Conservation (phyloP, 768 basidiomycete genomes). For the Suillus lakei region DNA sequence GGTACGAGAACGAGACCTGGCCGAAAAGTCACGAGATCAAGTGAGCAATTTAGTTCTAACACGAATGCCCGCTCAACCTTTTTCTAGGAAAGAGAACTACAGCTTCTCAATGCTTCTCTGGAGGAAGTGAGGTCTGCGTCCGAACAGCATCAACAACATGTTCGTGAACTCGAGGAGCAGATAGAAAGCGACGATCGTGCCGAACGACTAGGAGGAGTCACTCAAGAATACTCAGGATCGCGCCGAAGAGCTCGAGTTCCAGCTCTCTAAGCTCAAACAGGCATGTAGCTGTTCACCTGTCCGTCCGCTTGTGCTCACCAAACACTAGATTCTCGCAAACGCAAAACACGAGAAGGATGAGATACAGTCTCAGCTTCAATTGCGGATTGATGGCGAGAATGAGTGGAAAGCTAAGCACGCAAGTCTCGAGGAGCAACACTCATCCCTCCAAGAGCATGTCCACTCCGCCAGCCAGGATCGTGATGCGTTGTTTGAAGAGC, state of each 20-base stretch:
- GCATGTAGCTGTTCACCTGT: constrained; percentile 39
- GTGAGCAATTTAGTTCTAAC: constrained; percentile 18
- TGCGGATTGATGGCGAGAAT: constrained; percentile 46
- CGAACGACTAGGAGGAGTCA: constrained; percentile 71
- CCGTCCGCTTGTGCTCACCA: background rate
- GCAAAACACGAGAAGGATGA: constrained; percentile 67
- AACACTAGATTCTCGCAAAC: constrained; percentile 53
- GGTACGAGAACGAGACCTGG: constrained; percentile 58
- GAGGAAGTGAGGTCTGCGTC: constrained; percentile 58
- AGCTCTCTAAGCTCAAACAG: constrained; percentile 80
- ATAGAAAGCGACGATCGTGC: constrained; percentile 84
- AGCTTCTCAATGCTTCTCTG: constrained; percentile 58
- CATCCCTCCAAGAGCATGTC: constrained; percentile 47
- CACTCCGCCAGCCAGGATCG: constrained; percentile 49
- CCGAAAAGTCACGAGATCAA: constrained; percentile 37
- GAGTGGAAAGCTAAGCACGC: constrained; percentile 55
- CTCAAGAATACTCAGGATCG: constrained; percentile 81
- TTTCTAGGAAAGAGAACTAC: constrained; percentile 74
- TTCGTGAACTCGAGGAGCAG: constrained; percentile 79
- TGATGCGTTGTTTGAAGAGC: constrained; percentile 53
- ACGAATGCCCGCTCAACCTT: constrained; percentile 1
- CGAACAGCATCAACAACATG: constrained; percentile 57
- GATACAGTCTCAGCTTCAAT: constrained; percentile 52
- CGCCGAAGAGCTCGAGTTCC: constrained; percentile 83
- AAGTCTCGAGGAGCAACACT: constrained; percentile 47